Evolutionary conservation across 495 filamentous ascomycete genomes (phyloP).

Genomic region (Cercophora samala): DNA sequence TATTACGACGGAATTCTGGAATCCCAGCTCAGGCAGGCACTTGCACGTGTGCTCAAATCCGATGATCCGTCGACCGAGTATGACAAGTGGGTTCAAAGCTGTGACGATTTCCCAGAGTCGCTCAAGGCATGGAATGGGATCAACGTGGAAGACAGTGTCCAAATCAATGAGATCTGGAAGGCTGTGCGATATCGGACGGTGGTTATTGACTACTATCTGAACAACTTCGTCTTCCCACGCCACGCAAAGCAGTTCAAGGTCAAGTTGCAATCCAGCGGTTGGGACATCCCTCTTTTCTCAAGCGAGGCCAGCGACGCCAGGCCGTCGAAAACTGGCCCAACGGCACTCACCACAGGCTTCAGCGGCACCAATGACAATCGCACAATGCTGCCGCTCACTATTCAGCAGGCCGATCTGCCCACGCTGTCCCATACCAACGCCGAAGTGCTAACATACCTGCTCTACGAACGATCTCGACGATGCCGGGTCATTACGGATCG

Average conservation of each 20-base stretch:
- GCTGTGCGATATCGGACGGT: constrained; percentile 35
- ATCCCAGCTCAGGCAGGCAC: constrained; percentile 39
- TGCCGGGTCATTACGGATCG: constrained; percentile 37
- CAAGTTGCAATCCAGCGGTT: constrained; percentile 53
- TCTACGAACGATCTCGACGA: constrained; percentile 41
- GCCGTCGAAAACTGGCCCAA: neutral
- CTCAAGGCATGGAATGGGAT: constrained; percentile 47
- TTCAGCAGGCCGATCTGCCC: constrained; percentile 51
- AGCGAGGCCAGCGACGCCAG: constrained; percentile 11
- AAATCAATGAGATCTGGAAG: constrained; percentile 43
- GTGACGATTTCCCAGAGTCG: constrained; percentile 38
- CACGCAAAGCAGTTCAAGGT: constrained; percentile 52
- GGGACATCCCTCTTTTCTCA: constrained; percentile 49
- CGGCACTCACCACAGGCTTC: constrained; percentile 48
- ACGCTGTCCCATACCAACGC: constrained; percentile 49
- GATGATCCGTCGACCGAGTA: constrained; percentile 52
- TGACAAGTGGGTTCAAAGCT: constrained; percentile 42
- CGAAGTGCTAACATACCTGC: constrained; percentile 51
- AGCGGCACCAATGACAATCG: constrained; percentile 55
- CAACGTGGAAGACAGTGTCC: constrained; percentile 49
- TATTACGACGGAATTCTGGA: constrained; percentile 48
- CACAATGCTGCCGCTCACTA: constrained; percentile 48
- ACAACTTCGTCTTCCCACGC: constrained; percentile 52
- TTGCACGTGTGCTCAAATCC: constrained; percentile 45
- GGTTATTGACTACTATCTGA: constrained; percentile 52